Percentiles rank a stretch among this genome's conserved stretches.
phyloP scores from a whole-genome alignment of 1,284 basidiomycete species.

The Tilletia setariae region DNA sequence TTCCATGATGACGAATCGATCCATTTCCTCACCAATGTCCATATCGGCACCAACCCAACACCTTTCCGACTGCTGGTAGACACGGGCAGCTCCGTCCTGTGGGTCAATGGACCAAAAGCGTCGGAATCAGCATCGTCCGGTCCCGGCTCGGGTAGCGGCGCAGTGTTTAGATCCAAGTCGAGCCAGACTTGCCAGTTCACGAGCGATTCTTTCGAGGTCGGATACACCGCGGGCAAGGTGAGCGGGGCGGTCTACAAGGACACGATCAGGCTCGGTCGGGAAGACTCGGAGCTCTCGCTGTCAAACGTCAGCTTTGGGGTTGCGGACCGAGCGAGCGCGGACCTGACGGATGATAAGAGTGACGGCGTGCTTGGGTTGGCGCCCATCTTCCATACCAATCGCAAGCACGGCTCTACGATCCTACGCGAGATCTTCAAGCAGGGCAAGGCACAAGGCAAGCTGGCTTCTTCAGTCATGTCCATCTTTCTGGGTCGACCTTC shows the following conservation, averaged over 20 bases:
- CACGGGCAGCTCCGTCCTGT: background rate
- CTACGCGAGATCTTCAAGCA: background rate
- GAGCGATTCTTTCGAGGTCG: background rate
- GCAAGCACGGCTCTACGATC: background rate
- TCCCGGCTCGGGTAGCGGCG: background rate
- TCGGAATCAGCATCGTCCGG: background rate
- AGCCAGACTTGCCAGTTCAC: background rate
- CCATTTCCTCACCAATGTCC: background rate
- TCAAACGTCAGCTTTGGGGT: background rate
- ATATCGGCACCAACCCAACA: background rate
- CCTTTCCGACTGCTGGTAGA: background rate
- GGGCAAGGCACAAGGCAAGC: background rate
- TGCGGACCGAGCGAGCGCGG: background rate
- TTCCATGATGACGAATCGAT: background rate
- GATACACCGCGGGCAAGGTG: background rate
- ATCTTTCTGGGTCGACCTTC: background rate
- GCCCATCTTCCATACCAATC: background rate
- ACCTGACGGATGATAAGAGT: background rate
- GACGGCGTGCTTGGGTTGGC: background rate
- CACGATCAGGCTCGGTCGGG: background rate
- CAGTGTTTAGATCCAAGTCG: background rate
- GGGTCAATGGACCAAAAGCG: background rate
- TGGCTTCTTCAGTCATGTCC: background rate
- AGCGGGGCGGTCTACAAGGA: background rate
- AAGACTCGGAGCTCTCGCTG: background rate